These are phyloP conservation scores for Scenedesmus sp. DNA, from an alignment of 163 green algal species.

Conservation along the genomic window DNA sequence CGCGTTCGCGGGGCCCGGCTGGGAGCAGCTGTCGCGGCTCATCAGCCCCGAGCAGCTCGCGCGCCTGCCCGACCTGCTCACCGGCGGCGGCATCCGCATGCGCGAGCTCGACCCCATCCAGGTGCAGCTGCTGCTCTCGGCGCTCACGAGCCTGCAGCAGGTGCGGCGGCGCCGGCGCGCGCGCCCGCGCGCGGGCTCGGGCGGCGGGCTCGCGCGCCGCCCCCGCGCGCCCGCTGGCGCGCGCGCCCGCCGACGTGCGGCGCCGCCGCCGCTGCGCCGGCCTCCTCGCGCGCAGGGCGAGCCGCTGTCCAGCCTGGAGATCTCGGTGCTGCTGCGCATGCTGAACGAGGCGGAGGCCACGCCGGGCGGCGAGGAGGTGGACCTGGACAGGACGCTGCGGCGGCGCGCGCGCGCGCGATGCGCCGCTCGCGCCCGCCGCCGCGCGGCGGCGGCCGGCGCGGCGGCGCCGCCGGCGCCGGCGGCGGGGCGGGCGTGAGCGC, in stretches of 20 bases:
- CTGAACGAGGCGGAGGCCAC: constrained; percentile 24
- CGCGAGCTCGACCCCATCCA: neutral
- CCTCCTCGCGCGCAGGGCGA: constrained; percentile 5
- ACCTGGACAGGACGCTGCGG: neutral
- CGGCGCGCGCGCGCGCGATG: neutral
- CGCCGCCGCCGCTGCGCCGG: neutral
- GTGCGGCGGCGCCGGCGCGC: neutral
- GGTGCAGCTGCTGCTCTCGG: neutral
- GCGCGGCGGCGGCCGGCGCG: neutral
- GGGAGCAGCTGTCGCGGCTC: constrained; percentile 22
- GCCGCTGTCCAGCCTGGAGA: constrained; percentile 8
- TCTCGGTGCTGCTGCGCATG: constrained; percentile 19
- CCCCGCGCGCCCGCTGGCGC: neutral
- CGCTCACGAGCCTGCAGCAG: neutral
- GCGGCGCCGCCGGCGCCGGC: neutral
- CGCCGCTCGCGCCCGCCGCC: neutral
- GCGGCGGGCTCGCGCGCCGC: neutral
- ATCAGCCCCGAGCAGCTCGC: neutral
- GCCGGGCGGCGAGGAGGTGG: neutral
- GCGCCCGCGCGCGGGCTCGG: neutral
- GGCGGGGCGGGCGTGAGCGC: neutral
- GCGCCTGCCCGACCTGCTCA: constrained; percentile 11
- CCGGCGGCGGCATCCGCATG: constrained; percentile 18
- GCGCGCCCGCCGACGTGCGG: neutral
- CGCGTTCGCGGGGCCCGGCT: neutral